Base-by-base conservation (phyloP, 352 stramenopile species). In the Globisporangium viniferum region DNA sequence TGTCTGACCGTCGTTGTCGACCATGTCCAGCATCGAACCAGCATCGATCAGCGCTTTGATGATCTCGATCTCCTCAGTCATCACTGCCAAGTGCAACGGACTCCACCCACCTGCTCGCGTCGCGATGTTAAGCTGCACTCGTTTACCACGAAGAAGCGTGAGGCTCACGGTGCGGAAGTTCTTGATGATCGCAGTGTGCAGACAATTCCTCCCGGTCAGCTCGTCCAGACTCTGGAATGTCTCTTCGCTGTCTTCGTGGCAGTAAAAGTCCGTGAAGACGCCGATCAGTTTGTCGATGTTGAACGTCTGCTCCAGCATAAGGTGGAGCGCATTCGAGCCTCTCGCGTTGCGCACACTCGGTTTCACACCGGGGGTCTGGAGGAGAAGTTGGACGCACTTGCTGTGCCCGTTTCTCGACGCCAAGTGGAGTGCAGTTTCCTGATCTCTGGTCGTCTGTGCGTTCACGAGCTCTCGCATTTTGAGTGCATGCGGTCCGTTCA, bases 181-280 rank as follows among this genome's bases (percentile, higher is more conserved):
- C 41, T 87, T 89, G 57, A 80, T 64, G 54, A 92, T 84, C 1
- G 85, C 77, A 22, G 80, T 85, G 72, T 93, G 85, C 4, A 93
- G 70, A 18, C 74, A 82, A 12, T 78, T 89, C 35, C 75, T 68
- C 5, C 83, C 83, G 3, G 74, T 74, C 54, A 63, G 24, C 41
- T 84, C 75, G 29, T 93, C 81, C 0, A 82, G 27, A 39, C 51
- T 75, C 35, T 82, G 79, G 44, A 91, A 87, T 1, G 73, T 76
- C 2, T 76, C 66, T n/a, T 73, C 62, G 9, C 31, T 62, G 35
- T 53, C 20, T 49, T n/a, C 41, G 0, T 24, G 53, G 22, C 64
- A 69, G 3, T 62, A 69, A 55, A 72, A 56, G 2, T 67, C 35
- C 24, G 86, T 59, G 58, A 93, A 90, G 8, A 70, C 64, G 0